Conservation (phyloP, 495 filamentous ascomycete species). For the Neurospora sp. region DNA sequence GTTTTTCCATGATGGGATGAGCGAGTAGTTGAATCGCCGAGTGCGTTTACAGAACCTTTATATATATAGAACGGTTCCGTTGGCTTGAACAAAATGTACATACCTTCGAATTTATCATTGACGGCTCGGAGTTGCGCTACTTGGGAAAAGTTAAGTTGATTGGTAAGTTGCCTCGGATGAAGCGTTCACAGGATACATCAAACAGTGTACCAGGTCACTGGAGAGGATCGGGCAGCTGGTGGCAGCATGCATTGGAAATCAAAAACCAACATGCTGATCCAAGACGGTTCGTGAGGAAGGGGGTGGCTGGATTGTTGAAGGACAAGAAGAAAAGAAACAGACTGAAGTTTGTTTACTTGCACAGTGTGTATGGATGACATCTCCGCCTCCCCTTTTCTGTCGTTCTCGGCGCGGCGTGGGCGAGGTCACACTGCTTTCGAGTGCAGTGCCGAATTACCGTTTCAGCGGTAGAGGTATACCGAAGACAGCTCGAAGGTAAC, state of each 20-base stretch:
- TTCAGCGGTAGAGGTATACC: not conserved
- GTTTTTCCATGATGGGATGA: not conserved
- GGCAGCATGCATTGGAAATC: not conserved
- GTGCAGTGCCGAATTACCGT: not conserved
- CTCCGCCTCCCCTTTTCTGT: not conserved
- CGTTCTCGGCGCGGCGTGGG: not conserved
- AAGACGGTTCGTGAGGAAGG: not conserved
- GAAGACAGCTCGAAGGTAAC: not conserved
- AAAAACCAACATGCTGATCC: not conserved
- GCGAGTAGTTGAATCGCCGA: not conserved
- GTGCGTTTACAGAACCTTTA: not conserved
- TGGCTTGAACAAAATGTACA: not conserved
- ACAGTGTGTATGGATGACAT: not conserved
- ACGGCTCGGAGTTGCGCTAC: not conserved
- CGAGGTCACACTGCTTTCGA: not conserved
- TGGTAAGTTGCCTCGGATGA: not conserved
- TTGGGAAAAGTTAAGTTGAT: not conserved
- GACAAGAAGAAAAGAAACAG: not conserved
- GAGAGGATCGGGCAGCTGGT: not conserved
- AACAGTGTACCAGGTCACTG: not conserved
- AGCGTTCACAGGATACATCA: not conserved
- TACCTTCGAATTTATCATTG: not conserved
- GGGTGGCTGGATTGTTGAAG: not conserved
- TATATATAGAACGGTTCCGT: not conserved
- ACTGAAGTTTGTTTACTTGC: not conserved